phyloP scores from a whole-genome alignment of 495 filamentous ascomycete species.

The Hyaloscypha variabilis region DNA sequence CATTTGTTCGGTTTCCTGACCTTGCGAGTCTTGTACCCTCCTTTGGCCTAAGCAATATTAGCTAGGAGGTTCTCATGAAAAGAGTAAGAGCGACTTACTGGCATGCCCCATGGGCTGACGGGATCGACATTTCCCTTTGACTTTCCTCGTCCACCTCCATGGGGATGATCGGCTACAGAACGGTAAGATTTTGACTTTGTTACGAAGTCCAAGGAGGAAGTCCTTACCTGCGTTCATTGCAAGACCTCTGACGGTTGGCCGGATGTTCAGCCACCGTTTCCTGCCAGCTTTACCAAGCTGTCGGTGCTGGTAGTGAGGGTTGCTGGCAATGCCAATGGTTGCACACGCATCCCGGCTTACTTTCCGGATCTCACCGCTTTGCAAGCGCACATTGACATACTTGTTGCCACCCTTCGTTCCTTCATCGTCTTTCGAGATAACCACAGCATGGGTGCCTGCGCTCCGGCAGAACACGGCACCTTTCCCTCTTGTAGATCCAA shows the following conservation, averaged over 20 bases:
- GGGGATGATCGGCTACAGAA: slow-evolving; percentile 73
- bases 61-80: slow-evolving; percentile 17
- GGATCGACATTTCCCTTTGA: slow-evolving; percentile 96
- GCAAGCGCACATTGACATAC: slow-evolving; percentile 78
- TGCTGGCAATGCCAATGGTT: slow-evolving; percentile 91
- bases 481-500: slow-evolving; percentile 73
- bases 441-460: slow-evolving; percentile 86
- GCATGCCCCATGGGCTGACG: slow-evolving; percentile 93
- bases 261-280: slow-evolving; percentile 87
- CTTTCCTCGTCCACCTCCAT: slow-evolving; percentile 98
- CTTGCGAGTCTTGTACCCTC: slow-evolving; percentile 92
- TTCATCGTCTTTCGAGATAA: slow-evolving; percentile 82
- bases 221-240: slow-evolving; percentile 91
- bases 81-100: slow-evolving; percentile 60
- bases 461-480: slow-evolving; percentile 90
- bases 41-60: slow-evolving; percentile 66
- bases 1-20: slow-evolving; percentile 76
- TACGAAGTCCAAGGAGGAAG: slow-evolving; percentile 13
- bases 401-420: slow-evolving; percentile 47
- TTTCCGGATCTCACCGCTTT: slow-evolving; percentile 88
- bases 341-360: slow-evolving; percentile 91
- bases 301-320: slow-evolving; percentile 83
- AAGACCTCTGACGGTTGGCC: slow-evolving; percentile 92
- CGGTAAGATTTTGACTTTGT: slow-evolving; percentile 33
- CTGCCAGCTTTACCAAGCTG: slow-evolving; percentile 95